A percentile compares a stretch with the other conserved stretches of the same genome.
phyloP scores from a whole-genome alignment of 2,329 filamentous ascomycete genomes.

The Blumeria graminis region DNA sequence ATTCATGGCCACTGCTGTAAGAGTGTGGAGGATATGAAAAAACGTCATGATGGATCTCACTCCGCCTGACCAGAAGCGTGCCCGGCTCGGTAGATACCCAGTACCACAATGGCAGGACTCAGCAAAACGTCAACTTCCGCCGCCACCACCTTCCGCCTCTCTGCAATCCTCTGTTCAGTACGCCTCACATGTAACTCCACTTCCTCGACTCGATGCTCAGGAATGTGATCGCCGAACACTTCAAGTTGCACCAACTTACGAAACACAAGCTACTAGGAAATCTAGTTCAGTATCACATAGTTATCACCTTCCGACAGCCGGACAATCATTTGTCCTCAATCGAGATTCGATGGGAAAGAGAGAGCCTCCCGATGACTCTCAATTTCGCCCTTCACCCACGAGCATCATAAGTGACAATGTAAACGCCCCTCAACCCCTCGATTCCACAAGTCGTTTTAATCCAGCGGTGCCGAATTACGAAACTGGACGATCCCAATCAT shows the following conservation, averaged over 20 bases:
- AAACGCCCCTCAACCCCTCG: slow-evolving; percentile 9
- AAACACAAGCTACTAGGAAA: slow-evolving; percentile 16
- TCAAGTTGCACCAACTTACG: slow-evolving; percentile 27
- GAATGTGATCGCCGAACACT: slow-evolving; percentile 27
- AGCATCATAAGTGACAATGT: slow-evolving; percentile 11
- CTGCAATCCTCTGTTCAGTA: slow-evolving; percentile 9
- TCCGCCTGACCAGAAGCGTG: slow-evolving; percentile 33
- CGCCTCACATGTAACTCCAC: slow-evolving; percentile 9
- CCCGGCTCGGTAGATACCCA: slow-evolving; percentile 25
- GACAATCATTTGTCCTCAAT: slow-evolving; percentile 17
- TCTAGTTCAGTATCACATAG: slow-evolving; percentile 10
- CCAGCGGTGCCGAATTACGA: slow-evolving; percentile 7
- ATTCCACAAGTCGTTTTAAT: slow-evolving; percentile 7
- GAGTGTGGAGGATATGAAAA: too few relatives aligned
- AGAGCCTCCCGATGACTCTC: slow-evolving; percentile 19
- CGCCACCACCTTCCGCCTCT: slow-evolving; percentile 7
- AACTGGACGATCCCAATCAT: slow-evolving; percentile 5
- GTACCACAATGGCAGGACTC: slow-evolving; percentile 21
- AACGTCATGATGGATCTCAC: slow-evolving; percentile 29
- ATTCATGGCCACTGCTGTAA: too few relatives aligned
- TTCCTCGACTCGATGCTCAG: slow-evolving; percentile 12
- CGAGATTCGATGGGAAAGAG: slow-evolving; percentile 31
- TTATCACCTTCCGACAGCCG: slow-evolving; percentile 13
- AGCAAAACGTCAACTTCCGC: slow-evolving; percentile 19
- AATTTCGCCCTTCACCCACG: slow-evolving; percentile 16